These are phyloP conservation scores for Phytopythium cucurbitacearum DNA, from an alignment of 352 stramenopile species.

Conservation along the genomic window DNA sequence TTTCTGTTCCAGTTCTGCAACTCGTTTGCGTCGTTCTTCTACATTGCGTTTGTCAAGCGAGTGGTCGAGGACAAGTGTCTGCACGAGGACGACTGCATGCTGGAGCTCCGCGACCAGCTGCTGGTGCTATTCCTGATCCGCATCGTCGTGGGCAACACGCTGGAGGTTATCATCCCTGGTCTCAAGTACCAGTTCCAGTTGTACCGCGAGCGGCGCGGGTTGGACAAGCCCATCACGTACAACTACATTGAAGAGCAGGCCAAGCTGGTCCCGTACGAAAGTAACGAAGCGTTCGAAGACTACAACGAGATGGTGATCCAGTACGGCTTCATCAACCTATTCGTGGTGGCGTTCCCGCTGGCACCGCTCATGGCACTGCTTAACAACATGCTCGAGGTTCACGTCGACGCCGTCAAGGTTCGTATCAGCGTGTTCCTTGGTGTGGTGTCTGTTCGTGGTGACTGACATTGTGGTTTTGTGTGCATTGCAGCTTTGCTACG, in stretches of 20 bases:
- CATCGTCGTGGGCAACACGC: constrained; percentile 90
- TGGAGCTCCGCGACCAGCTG: constrained; percentile 89
- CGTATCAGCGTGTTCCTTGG: neutral
- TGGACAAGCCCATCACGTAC: constrained; percentile 34
- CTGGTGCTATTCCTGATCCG: constrained; percentile 91
- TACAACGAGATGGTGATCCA: constrained; percentile 92
- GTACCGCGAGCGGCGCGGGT: constrained; percentile 36
- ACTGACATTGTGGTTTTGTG: neutral
- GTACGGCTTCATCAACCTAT: constrained; percentile 95
- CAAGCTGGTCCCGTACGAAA: constrained; percentile 79
- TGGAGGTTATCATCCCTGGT: constrained; percentile 85
- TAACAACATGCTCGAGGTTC: constrained; percentile 91
- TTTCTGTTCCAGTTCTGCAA: constrained; percentile 98
- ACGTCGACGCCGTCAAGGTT: constrained; percentile 81
- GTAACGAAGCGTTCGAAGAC: constrained; percentile 82
- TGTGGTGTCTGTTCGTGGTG: neutral
- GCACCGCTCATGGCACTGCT: constrained; percentile 86
- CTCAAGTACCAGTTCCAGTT: constrained; percentile 74
- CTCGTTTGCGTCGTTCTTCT: constrained; percentile 97
- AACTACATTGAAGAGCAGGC: constrained; percentile 86
- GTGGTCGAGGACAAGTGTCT: constrained; percentile 72
- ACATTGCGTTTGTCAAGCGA: constrained; percentile 85
- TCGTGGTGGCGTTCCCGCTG: constrained; percentile 92
- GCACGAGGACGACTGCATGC: constrained; percentile 70
- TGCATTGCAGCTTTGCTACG: constrained; percentile 49